These are phyloP conservation scores for Naganishia liquefaciens DNA, from an alignment of 1,284 basidiomycete species.

Conservation along the genomic window DNA sequence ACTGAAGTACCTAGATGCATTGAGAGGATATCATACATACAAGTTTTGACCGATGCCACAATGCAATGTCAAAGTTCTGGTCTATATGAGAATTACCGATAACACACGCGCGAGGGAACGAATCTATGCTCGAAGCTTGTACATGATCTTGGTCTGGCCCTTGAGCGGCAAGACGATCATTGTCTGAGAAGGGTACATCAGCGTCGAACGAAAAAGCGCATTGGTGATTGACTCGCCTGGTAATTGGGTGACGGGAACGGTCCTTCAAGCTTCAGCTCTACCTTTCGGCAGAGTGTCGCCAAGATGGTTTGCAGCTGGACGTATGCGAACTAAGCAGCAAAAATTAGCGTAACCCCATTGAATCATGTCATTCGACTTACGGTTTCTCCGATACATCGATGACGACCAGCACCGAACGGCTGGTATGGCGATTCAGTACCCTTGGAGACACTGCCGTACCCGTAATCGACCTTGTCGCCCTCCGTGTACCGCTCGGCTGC, in stretches of 20 bases:
- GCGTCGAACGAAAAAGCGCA: slow-evolving; percentile 7
- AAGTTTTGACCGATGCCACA: too few relatives aligned
- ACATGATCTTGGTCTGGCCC: slow-evolving; percentile 29
- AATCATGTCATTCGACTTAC: slow-evolving; percentile 52
- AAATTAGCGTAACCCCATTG: slow-evolving; percentile 35
- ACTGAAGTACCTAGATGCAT: too few relatives aligned
- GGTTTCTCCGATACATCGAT: slow-evolving; percentile 93
- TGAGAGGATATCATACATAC: too few relatives aligned
- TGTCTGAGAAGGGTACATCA: slow-evolving; percentile 53
- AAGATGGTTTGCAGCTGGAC: slow-evolving; percentile 87
- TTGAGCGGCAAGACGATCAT: slow-evolving; percentile 68
- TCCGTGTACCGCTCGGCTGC: slow-evolving; percentile 76
- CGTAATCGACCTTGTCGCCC: slow-evolving; percentile 91
- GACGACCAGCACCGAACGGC: slow-evolving; percentile 93
- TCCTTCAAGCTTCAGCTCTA: slow-evolving; percentile 70
- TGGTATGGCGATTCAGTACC: slow-evolving; percentile 89
- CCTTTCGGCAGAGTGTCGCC: slow-evolving; percentile 71
- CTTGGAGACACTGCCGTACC: slow-evolving; percentile 90
- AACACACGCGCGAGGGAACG: background rate
- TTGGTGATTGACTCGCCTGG: slow-evolving; percentile 58
- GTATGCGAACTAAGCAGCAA: slow-evolving; percentile 76
- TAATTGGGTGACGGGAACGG: slow-evolving; percentile 84
- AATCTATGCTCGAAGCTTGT: slow-evolving; percentile 26
- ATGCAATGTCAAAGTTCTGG: background rate
- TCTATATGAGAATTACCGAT: background rate